Base-by-base conservation (phyloP, 192 early-diverging fungal genomes). In the Pilaira anomala region DNA sequence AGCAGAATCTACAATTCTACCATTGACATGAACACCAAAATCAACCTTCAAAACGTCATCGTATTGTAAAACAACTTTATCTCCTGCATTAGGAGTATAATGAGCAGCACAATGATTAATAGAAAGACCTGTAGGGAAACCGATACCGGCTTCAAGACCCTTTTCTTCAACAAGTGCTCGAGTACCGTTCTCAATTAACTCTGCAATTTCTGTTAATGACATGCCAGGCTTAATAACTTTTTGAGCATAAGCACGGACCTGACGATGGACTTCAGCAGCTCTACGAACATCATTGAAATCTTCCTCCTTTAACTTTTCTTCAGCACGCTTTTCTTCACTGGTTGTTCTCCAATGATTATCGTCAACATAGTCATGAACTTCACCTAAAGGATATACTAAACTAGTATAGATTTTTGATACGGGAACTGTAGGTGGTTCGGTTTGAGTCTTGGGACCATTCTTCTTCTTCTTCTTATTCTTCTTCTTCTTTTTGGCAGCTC, bases 31-130 rank as follows among this genome's bases (percentile, higher is more conserved):
- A 3, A 85, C 85, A 61, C 97, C 97, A 79, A 99, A 92, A 72
- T 99, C 97, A 21, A 99, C 79, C 85, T 99, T 99, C 79, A 93
- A 83, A 9, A 99, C 94, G 78, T 98, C 96, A 44, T 86, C 93
- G 44, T 94, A 82, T 58, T 85, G 55, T 49, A 99, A 56, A 2
- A 97, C 91, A 6, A 92, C 94, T 60, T 85, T 90, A 65, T 99
- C 95, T 7, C 97, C 96, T n/a, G 91, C 83, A 69, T 98, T 99
- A 2, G 97, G 97, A 22, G 97, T 98, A 65, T 90, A 99, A 67
- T 99, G 97, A 11, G 97, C 97, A 8, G 97, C 97, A 62, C 91
- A 91, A 67, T 98, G 85, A 71, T 99, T 98, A 26, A 98, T 63
- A 1, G 95, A 97, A 55, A 84, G 81, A 21, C 97, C 97, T 5